A percentile compares a stretch with the other conserved stretches of the same genome.
Conservation (phyloP, 148 eudicot species). For the Polygonum aviculare region DNA sequence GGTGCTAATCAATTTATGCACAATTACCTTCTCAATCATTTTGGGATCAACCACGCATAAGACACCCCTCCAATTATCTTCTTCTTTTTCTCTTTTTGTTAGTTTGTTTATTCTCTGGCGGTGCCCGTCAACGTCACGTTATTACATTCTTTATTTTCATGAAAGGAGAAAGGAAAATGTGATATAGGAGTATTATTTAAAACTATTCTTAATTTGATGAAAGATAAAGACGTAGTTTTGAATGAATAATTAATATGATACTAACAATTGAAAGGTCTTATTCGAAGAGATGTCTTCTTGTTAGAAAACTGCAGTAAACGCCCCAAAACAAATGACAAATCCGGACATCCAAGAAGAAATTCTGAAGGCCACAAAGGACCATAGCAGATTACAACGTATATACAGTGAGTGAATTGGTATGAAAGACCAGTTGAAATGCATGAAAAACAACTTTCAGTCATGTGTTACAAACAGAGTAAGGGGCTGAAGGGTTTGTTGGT, state of each 20-base stretch:
- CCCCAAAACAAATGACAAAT: too few species aligned
- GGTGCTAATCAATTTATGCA: background rate
- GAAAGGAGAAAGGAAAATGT: too few species aligned
- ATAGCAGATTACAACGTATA: background rate
- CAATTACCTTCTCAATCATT: background rate
- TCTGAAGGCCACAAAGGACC: too few species aligned
- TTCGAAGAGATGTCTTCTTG: too few species aligned
- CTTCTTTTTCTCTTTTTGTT: background rate
- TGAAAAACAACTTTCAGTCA: background rate
- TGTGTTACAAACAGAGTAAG: background rate
- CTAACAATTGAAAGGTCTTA: too few species aligned
- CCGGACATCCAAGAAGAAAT: too few species aligned
- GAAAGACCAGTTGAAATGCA: background rate
- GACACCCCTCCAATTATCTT: background rate
- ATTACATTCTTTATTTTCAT: too few species aligned
- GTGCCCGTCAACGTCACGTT: background rate
- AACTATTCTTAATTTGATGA: too few species aligned
- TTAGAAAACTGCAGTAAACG: too few species aligned
- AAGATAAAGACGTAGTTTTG: too few species aligned
- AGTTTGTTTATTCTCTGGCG: background rate
- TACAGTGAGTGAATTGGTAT: background rate
- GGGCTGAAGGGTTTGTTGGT: background rate
- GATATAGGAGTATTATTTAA: too few species aligned
- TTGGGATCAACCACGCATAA: background rate
- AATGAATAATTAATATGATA: too few species aligned